Evolutionary conservation across 23 red algal genomes (phyloP).

Genomic region (Gracilaria vermiculophylla): DNA sequence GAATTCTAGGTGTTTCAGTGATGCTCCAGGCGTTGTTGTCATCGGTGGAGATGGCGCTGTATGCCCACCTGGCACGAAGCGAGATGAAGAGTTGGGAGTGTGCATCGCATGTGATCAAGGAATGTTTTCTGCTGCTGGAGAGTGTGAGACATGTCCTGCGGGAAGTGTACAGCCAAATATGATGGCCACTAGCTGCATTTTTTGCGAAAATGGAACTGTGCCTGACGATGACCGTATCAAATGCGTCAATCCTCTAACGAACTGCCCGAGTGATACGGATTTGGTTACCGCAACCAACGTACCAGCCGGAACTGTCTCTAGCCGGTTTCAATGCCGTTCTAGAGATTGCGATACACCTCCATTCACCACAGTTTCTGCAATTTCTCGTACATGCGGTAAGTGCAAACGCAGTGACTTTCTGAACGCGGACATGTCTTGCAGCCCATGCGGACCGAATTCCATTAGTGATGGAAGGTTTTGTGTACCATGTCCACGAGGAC

Average conservation of each 20-base stretch:
- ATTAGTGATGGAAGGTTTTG: slow-evolving; percentile 8
- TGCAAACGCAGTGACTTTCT: not conserved
- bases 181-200: not conserved
- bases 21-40: not conserved
- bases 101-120: slow-evolving; percentile 1
- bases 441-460: not conserved
- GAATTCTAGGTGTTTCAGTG: slow-evolving; percentile 1
- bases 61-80: not conserved
- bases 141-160: not conserved
- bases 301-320: too few species aligned
- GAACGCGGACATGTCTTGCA: not conserved
- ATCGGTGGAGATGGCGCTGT: not conserved
- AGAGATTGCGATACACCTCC: not conserved
- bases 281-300: not conserved
- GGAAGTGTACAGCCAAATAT: not conserved
- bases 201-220: not conserved
- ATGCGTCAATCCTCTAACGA: not conserved
- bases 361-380: not conserved
- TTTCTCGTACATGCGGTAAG: not conserved
- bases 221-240: not conserved
- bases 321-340: not conserved
- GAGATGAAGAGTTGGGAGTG: not conserved
- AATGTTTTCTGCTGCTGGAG: not conserved
- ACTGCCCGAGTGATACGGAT: not conserved
- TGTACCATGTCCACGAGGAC: not conserved